These are phyloP conservation scores for Lachancea meyersii DNA, from an alignment of 805 yeast species.

Conservation along the genomic window DNA sequence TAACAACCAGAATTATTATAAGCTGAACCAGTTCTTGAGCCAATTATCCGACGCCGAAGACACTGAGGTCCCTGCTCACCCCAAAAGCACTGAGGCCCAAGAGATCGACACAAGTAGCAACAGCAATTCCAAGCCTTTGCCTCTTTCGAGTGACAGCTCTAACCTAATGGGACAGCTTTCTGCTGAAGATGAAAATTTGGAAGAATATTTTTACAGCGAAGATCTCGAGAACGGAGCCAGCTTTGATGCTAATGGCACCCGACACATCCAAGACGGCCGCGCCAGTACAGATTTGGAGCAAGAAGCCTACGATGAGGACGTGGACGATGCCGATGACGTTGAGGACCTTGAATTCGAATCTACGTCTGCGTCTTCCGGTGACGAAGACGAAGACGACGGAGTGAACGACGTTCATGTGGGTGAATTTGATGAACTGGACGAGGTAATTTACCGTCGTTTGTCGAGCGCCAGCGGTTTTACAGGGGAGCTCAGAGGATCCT, in stretches of 20 bases:
- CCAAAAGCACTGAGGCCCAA: background rate
- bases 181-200: conserved; percentile 7
- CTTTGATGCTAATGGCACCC: background rate
- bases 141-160: conserved; percentile 5
- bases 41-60: background rate
- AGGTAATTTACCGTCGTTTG: conserved; percentile 26
- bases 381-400: conserved; percentile 14
- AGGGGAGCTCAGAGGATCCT: conserved; percentile 1
- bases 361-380: conserved; percentile 12
- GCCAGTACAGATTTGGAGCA: background rate
- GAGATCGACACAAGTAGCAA: background rate
- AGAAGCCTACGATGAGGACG: background rate
- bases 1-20: conserved; percentile 18
- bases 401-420: conserved; percentile 26
- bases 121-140: background rate
- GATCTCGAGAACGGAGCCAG: background rate
- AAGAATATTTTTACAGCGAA: conserved; percentile 12
- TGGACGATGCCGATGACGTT: conserved; percentile 7
- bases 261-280: background rate
- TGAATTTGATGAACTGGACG: conserved; percentile 30
- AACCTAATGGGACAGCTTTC: conserved; percentile 6
- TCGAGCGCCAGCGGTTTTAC: conserved; percentile 10
- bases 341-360: conserved; percentile 9
- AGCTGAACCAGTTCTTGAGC: conserved; percentile 8
- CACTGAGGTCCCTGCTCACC: background rate